Evolutionary conservation across 768 basidiomycete genomes (phyloP).

Genomic region (Russula abietina): DNA sequence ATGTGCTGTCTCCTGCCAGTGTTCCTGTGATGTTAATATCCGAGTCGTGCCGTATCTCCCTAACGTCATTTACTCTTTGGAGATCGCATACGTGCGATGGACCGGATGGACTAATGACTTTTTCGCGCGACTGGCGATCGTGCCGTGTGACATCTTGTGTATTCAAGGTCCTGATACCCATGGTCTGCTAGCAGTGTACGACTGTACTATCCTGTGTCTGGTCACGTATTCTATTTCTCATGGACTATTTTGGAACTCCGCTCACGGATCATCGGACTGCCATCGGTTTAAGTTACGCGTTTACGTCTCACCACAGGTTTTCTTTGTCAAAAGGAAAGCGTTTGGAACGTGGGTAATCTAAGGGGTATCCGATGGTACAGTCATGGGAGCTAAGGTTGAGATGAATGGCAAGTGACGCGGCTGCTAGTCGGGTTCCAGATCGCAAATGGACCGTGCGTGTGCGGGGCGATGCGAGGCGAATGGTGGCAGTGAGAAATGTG

Average conservation of each 20-base stretch:
- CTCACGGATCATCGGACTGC: background rate
- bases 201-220: background rate
- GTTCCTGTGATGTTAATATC: slow-evolving; percentile 5
- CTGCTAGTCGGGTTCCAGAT: too few relatives aligned
- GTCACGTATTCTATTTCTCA: background rate
- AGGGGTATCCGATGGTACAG: too few relatives aligned
- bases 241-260: background rate
- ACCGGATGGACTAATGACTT: slow-evolving; percentile 19
- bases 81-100: slow-evolving; percentile 30
- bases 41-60: slow-evolving; percentile 1
- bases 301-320: too few relatives aligned
- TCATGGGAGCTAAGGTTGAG: too few relatives aligned
- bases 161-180: background rate
- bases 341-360: too few relatives aligned
- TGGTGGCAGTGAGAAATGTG: too few relatives aligned
- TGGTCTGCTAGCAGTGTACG: background rate
- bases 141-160: background rate
- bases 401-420: too few relatives aligned
- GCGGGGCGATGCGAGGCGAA: too few relatives aligned
- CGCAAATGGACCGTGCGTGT: too few relatives aligned
- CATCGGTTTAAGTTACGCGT: too few relatives aligned
- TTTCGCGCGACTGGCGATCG: background rate
- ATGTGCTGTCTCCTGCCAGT: slow-evolving; percentile 1
- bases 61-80: slow-evolving; percentile 9
- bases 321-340: too few relatives aligned